Conservation (phyloP, 495 filamentous ascomycete genomes). For the Lasiosphaeria ovina region DNA sequence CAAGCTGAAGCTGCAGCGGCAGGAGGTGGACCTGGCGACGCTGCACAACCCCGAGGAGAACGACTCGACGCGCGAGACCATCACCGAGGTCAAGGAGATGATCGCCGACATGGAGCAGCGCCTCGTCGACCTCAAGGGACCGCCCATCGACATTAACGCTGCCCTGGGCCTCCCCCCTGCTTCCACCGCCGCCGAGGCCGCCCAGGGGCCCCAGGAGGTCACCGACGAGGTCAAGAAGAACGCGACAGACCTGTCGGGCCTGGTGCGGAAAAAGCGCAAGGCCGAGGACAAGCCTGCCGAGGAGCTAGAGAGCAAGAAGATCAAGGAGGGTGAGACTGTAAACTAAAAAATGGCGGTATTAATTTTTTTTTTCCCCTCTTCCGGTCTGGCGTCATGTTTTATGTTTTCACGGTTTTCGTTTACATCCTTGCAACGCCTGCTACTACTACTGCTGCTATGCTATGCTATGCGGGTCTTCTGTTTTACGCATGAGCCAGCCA, state of each 20-base stretch:
- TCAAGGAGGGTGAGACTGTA: constrained; percentile 12
- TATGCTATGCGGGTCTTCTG: too few species aligned
- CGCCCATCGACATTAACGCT: constrained; percentile 62
- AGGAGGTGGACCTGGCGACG: constrained; percentile 61
- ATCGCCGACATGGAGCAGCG: constrained; percentile 75
- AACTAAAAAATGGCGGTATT: neutral
- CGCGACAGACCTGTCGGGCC: constrained; percentile 80
- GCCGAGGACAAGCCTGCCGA: constrained; percentile 31
- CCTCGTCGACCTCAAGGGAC: constrained; percentile 71
- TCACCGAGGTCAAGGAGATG: constrained; percentile 82
- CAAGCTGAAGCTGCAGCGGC: constrained; percentile 67
- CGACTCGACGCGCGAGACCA: constrained; percentile 60
- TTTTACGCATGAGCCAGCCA: too few species aligned
- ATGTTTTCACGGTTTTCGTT: neutral
- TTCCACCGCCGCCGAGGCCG: constrained; percentile 46
- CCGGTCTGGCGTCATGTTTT: neutral
- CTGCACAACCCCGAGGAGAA: constrained; percentile 54
- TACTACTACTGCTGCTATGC: neutral
- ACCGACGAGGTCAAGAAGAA: constrained; percentile 72
- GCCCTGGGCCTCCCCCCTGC: constrained; percentile 41
- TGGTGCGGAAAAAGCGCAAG: constrained; percentile 79
- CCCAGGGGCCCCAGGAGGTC: constrained; percentile 53
- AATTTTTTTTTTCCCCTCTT: neutral
- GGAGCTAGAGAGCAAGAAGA: constrained; percentile 47
- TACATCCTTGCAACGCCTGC: neutral